A percentile compares a stretch with the other conserved stretches of the same genome.
Conservation (phyloP, 345 rosid species). For the Eutrema japonicum region DNA sequence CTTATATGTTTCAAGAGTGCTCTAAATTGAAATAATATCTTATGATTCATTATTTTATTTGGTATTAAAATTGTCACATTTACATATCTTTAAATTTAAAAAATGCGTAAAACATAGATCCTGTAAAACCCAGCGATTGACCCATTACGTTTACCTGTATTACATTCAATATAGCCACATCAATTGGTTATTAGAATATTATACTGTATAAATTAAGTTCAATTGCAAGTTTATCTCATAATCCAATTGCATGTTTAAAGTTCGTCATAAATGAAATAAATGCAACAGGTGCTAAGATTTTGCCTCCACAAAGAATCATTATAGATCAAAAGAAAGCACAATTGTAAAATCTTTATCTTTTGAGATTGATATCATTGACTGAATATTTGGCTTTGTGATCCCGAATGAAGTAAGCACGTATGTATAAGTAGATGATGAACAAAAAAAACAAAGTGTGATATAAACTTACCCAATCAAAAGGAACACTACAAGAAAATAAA, state of each 20-base stretch:
- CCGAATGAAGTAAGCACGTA: neutral
- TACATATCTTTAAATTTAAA: conserved; percentile 24
- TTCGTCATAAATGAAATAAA: neutral
- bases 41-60: too few relatives aligned
- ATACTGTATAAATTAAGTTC: too few relatives aligned
- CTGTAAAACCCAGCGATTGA: conserved; percentile 27
- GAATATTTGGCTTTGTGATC: neutral
- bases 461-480: conserved; percentile 54
- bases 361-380: neutral
- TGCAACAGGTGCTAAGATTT: neutral
- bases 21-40: too few relatives aligned
- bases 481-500: too few relatives aligned
- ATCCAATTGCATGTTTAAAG: neutral
- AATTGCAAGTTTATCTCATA: too few relatives aligned
- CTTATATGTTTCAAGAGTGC: too few relatives aligned
- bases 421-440: neutral
- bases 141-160: conserved; percentile 33
- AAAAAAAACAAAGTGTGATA: neutral
- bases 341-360: neutral
- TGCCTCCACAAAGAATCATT: neutral
- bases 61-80: neutral
- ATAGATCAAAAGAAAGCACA: neutral
- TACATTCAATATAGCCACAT: neutral
- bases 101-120: conserved; percentile 33
- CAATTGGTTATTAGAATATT: neutral